phyloP scores from a whole-genome alignment of 306 rosid genomes.

The Trifolium pratense region DNA sequence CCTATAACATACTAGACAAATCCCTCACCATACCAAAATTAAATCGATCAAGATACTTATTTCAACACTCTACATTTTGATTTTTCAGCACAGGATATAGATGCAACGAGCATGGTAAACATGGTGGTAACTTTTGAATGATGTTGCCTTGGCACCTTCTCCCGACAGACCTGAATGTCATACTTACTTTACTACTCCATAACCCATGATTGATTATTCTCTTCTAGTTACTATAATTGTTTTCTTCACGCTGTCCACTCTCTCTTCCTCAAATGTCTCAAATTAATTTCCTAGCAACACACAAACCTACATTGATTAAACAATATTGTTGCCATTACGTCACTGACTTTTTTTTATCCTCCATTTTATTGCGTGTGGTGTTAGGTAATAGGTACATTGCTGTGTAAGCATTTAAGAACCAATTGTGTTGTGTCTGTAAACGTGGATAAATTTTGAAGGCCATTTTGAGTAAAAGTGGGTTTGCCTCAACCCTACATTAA shows the following conservation, averaged over 20 bases:
- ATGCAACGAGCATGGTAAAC: too few species aligned
- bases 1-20: too few species aligned
- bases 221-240: conserved; percentile 25
- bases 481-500: conserved; percentile 29
- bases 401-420: conserved; percentile 24
- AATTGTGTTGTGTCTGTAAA: not conserved
- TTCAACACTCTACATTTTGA: too few species aligned
- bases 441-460: conserved; percentile 3
- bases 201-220: conserved; percentile 39
- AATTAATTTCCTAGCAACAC: conserved; percentile 16
- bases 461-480: conserved; percentile 19
- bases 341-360: not conserved
- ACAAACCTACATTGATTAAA: not conserved
- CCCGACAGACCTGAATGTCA: conserved; percentile 39
- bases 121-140: conserved; percentile 31
- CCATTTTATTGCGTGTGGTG: conserved; percentile 26
- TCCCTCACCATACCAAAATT: too few species aligned
- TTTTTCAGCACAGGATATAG: too few species aligned
- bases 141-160: conserved; percentile 35
- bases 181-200: too few species aligned
- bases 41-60: too few species aligned
- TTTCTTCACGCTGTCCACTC: not conserved
- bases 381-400: conserved; percentile 28
- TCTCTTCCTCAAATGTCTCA: conserved; percentile 7
- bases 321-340: conserved; percentile 24